Percentiles rank a stretch among this genome's conserved stretches.
These are phyloP conservation scores for bread wheat (Triticum aestivum) DNA, from an alignment of 176 grass and related monocot species.

Conservation along the genomic window DNA sequence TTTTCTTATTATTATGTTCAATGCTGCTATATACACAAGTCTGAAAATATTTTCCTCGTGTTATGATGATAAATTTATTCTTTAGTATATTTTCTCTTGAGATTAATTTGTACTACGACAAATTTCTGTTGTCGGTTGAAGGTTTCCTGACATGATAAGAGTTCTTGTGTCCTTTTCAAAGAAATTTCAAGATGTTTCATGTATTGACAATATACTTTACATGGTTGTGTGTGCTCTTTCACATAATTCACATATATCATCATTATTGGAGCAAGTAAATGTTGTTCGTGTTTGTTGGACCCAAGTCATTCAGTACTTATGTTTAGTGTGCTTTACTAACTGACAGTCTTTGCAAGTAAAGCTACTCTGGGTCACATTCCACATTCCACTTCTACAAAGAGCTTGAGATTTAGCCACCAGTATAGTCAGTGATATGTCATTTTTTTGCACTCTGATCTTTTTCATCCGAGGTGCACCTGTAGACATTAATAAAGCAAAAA, in stretches of 20 bases:
- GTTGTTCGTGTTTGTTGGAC: conserved; percentile 51
- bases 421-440: background rate
- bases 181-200: conserved; percentile 45
- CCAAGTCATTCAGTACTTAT: background rate
- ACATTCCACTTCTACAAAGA: conserved; percentile 11
- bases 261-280: conserved; percentile 86
- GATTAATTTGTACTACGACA: background rate
- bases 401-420: conserved; percentile 21
- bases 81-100: no score
- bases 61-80: background rate
- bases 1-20: conserved; percentile 7
- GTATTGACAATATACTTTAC: conserved; percentile 70
- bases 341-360: conserved; percentile 32
- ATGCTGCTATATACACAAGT: conserved; percentile 13
- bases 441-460: background rate
- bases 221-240: conserved; percentile 86
- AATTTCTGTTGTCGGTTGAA: conserved; percentile 63
- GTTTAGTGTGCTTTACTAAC: conserved; percentile 28
- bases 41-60: conserved; percentile 24
- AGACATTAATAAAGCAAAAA: no score
- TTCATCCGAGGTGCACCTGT: no score
- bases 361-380: background rate
- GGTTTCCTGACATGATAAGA: conserved; percentile 69
- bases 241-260: conserved; percentile 59
- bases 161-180: conserved; percentile 79